Percentiles rank a stretch among this genome's conserved stretches.
phyloP scores from a whole-genome alignment of 768 basidiomycete genomes.

The Inosperma sp. region DNA sequence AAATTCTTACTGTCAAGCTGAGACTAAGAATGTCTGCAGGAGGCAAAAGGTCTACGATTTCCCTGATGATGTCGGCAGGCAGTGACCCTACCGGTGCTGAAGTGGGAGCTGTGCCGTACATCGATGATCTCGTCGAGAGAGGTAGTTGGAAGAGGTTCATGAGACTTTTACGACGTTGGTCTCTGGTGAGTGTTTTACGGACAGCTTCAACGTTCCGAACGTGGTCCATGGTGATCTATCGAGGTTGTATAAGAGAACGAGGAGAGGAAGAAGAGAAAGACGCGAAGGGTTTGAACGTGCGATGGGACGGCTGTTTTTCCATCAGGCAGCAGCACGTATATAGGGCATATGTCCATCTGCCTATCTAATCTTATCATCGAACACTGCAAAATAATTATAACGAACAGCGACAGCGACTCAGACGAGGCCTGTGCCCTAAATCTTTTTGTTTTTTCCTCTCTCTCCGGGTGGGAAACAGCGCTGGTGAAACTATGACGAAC shows the following conservation, averaged over 20 bases:
- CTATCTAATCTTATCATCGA: too few species aligned
- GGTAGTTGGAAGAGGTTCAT: constrained; percentile 34
- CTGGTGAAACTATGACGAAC: too few species aligned
- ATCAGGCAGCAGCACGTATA: too few species aligned
- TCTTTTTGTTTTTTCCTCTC: too few species aligned
- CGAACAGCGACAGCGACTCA: too few species aligned
- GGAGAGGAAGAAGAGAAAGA: constrained; percentile 2
- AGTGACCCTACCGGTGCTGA: constrained; percentile 27
- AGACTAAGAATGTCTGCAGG: constrained; percentile 39
- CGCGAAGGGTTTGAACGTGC: constrained; percentile 6
- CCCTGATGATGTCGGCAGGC: constrained; percentile 37
- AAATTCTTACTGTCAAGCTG: constrained; percentile 37
- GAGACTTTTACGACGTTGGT: constrained; percentile 30
- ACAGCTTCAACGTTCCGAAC: constrained; percentile 11
- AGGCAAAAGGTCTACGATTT: constrained; percentile 34
- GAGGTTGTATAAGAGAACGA: constrained; percentile 4
- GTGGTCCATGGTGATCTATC: constrained; percentile 15
- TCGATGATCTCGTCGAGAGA: constrained; percentile 26
- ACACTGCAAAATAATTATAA: too few species aligned
- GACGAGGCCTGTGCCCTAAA: too few species aligned
- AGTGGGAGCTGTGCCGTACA: constrained; percentile 24
- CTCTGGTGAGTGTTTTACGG: constrained; percentile 18
- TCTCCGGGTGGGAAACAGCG: too few species aligned
- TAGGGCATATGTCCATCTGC: too few species aligned
- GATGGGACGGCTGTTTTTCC: too few species aligned